Base-by-base conservation (phyloP, 306 rosid genomes). In the Quillaja saponaria region DNA sequence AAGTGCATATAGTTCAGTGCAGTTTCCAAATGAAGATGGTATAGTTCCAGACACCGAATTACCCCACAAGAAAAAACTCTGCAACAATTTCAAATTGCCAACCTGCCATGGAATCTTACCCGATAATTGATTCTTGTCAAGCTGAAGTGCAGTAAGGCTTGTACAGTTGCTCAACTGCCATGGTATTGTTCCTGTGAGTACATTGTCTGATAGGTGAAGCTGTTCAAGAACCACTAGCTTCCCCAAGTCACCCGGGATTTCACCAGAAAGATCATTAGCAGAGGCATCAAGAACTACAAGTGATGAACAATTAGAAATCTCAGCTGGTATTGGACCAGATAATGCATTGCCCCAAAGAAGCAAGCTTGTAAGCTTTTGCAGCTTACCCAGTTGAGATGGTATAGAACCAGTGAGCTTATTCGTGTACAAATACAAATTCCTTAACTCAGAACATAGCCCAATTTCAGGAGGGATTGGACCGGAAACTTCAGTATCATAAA, bases 1-100 rank as follows among this genome's bases (percentile, higher is more conserved):
- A 71, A 92, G 95, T 34, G 90, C 87, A 71, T 82, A 89, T 3
- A 92, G 96, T 47, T 92, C 96, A 10, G 87, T 78, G 69, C 95
- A 92, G 83, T 92, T 92, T 10, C 95, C 91, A 64, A 92, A 92
- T 13, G 96, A 92, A 5, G 85, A 49, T 21, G 95, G 96, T 71
- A 89, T 87, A 17, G 87, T 76, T 49, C 99, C 99, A 67, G 96
- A 86, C 14, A 92, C 84, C 15, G 71, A 69, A 70, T 92, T 92
- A 1, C 96, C 96, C 99, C 99, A 92, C 71, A 92, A 42, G 88
- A 86, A 92, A 77, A 92, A 87, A 61, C 78, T 67, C 61, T 92
- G 99, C 71, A 92, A 49, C 46, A 59, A 49, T 48, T 87, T 83
- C 70, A 92, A 67, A 9, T 87, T 80, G 6, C 99, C 95, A 55